These are phyloP conservation scores for sweet orange (Citrus sinensis) DNA, from an alignment of 345 rosid species.

Conservation along the genomic window DVS_A1.0 CM039168.1:20121001-20121500, in stretches of 20 bases:
- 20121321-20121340: background rate
- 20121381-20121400: too few species aligned
- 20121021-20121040: background rate
- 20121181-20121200: background rate
- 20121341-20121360: background rate
- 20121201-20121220: background rate
- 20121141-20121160: background rate
- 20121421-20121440: background rate
- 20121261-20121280: background rate
- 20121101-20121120: background rate
- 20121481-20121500: conserved; percentile 9
- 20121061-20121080: background rate
- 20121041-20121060: background rate
- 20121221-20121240: background rate
- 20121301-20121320: background rate
- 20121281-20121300: too few species aligned
- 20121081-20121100: background rate
- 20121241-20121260: background rate
- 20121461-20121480: background rate
- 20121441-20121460: background rate
- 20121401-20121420: background rate
- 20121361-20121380: background rate
- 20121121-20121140: background rate
- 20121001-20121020: background rate
- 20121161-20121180: too few species aligned